phyloP scores from a whole-genome alignment of 768 basidiomycete species.

The Macrolepiota fuliginosa region DNA sequence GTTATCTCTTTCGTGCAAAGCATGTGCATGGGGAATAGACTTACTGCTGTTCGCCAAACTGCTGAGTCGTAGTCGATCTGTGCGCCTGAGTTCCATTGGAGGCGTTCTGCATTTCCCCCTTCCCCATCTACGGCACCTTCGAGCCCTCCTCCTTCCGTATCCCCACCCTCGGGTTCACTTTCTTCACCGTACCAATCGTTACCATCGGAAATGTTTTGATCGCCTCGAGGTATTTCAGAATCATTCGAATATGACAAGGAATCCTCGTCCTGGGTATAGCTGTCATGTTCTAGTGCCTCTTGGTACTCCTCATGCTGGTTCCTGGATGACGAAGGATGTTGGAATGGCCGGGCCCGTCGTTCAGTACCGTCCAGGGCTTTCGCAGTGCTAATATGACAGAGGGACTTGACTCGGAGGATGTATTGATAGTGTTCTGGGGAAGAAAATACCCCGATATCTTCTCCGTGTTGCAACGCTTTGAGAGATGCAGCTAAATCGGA shows the following conservation, averaged over 20 bases:
- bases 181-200: neutral
- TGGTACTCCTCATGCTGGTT: neutral
- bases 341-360: neutral
- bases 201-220: neutral
- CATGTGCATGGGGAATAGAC: neutral
- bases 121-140: neutral
- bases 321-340: neutral
- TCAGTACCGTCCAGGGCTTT: neutral
- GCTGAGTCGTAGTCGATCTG: neutral
- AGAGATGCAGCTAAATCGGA: constrained; percentile 6
- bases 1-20: too few species aligned
- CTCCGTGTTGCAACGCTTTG: neutral
- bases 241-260: neutral
- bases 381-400: constrained; percentile 30
- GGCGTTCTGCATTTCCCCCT: neutral
- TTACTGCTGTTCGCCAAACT: neutral
- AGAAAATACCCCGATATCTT: constrained; percentile 1
- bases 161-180: neutral
- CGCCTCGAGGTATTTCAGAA: neutral
- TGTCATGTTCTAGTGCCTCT: neutral
- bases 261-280: neutral
- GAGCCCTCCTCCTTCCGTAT: neutral
- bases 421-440: constrained; percentile 7
- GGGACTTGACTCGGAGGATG: constrained; percentile 35
- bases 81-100: neutral